Conservation (phyloP, 768 basidiomycete genomes). For the Termitomyces sp. region DNA sequence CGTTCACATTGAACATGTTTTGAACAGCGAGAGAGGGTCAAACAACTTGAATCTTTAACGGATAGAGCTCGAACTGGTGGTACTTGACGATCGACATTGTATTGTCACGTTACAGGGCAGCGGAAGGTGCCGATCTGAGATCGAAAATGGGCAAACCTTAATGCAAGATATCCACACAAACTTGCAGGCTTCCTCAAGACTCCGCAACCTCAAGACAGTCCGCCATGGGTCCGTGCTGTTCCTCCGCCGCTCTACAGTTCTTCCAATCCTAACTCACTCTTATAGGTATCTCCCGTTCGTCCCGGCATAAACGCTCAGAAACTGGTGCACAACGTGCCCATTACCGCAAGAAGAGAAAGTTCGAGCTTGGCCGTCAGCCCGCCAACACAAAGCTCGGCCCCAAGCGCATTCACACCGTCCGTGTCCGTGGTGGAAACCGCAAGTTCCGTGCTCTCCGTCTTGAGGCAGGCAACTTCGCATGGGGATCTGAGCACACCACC, state of each 20-base stretch:
- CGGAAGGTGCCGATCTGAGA: slow-evolving; percentile 32
- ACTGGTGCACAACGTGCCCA: slow-evolving; percentile 89
- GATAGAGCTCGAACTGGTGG: neutral
- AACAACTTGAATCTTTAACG: neutral
- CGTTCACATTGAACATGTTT: neutral
- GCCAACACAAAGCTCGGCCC: slow-evolving; percentile 95
- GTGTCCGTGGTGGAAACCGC: slow-evolving; percentile 91
- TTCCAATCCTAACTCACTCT: slow-evolving; percentile 8
- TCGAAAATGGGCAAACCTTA: slow-evolving; percentile 37
- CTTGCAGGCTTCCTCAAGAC: slow-evolving; percentile 36
- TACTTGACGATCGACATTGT: too few species aligned
- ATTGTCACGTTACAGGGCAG: slow-evolving; percentile 1
- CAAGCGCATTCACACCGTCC: slow-evolving; percentile 94
- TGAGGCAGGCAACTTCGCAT: slow-evolving; percentile 96
- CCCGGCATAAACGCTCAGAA: slow-evolving; percentile 94
- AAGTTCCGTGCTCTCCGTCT: slow-evolving; percentile 97
- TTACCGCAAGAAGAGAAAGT: slow-evolving; percentile 99
- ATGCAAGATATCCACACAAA: slow-evolving; percentile 49
- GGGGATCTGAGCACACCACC: slow-evolving; percentile 93
- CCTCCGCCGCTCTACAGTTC: slow-evolving; percentile 7
- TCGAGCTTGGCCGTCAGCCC: slow-evolving; percentile 97
- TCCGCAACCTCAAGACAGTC: slow-evolving; percentile 64
- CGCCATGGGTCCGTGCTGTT: slow-evolving; percentile 67
- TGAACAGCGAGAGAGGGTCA: neutral
- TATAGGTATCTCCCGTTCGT: slow-evolving; percentile 93